phyloP scores from a whole-genome alignment of 176 grass and related monocot species.

The Paspalum notatum region DNA sequence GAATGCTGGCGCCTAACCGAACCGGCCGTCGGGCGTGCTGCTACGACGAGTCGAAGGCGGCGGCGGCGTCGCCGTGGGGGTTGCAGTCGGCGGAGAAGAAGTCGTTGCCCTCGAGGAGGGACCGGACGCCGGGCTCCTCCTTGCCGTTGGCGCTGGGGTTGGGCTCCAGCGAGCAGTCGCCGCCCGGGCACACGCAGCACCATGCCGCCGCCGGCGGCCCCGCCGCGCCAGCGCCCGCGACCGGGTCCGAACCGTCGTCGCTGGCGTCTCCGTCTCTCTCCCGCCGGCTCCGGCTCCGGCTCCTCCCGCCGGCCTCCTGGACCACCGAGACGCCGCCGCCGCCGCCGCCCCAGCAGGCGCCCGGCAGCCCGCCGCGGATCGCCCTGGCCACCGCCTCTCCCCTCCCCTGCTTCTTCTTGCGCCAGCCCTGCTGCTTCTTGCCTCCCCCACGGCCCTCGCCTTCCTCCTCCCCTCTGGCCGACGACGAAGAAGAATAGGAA shows the following conservation, averaged over 20 bases:
- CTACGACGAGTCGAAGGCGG: not conserved
- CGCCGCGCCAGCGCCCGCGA: not conserved
- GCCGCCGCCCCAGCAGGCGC: conserved; percentile 48
- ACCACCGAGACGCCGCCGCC: conserved; percentile 40
- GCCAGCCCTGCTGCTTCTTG: conserved; percentile 26
- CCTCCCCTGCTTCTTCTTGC: conserved; percentile 30
- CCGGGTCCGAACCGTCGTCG: not conserved
- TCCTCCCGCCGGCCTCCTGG: not conserved
- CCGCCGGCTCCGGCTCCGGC: conserved; percentile 30
- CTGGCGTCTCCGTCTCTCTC: not conserved
- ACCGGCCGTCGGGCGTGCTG: not conserved
- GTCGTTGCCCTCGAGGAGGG: conserved; percentile 55
- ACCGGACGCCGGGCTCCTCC: conserved; percentile 46
- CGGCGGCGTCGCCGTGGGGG: conserved; percentile 35
- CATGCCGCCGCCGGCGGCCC: conserved; percentile 1
- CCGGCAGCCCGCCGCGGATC: conserved; percentile 41
- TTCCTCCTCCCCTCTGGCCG: not conserved
- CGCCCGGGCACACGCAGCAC: conserved; percentile 54
- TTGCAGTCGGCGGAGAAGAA: conserved; percentile 61
- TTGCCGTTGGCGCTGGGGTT: conserved; percentile 61
- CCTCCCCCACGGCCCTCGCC: not conserved
- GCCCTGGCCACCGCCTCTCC: conserved; percentile 35
- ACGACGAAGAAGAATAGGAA: conserved; percentile 17
- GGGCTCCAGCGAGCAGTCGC: conserved; percentile 49
- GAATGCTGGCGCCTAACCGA: conserved; percentile 31